These are phyloP conservation scores for Nelumbo lutea DNA, from an alignment of 164 flowering plant genomes.

Conservation along the genomic window DNA sequence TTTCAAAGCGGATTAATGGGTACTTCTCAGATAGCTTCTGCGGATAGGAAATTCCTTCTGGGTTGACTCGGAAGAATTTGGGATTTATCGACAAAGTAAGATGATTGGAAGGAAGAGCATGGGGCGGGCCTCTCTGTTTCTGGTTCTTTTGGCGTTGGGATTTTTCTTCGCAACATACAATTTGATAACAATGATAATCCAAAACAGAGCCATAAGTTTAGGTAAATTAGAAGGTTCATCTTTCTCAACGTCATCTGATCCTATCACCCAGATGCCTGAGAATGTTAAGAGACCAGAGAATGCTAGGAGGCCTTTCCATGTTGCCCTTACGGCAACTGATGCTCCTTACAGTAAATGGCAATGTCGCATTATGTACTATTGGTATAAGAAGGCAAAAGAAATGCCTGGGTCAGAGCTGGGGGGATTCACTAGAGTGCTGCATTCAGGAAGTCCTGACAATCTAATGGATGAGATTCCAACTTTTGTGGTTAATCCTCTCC, in stretches of 20 bases:
- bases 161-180: conserved; percentile 60
- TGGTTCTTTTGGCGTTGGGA: conserved; percentile 45
- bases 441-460: conserved; percentile 82
- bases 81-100: neutral
- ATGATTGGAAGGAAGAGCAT: conserved; percentile 39
- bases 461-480: conserved; percentile 95
- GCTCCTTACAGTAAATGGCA: conserved; percentile 92
- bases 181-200: conserved; percentile 42
- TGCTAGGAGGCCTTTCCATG: conserved; percentile 48
- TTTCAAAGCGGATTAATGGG: neutral
- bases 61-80: neutral
- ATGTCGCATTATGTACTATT: conserved; percentile 91
- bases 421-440: conserved; percentile 82
- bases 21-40: neutral
- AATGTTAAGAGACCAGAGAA: conserved; percentile 23
- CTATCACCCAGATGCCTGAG: conserved; percentile 57
- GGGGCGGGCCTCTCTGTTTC: conserved; percentile 41
- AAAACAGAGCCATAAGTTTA: conserved; percentile 21
- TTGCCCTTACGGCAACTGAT: conserved; percentile 91
- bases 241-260: conserved; percentile 31
- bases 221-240: conserved; percentile 19
- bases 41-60: conserved; percentile 6
- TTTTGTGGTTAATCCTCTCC: conserved; percentile 89
- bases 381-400: conserved; percentile 75
- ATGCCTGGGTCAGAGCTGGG: conserved; percentile 94